Base-by-base conservation (phyloP, 306 rosid species). In the Cyamopsis tetragonoloba region DNA sequence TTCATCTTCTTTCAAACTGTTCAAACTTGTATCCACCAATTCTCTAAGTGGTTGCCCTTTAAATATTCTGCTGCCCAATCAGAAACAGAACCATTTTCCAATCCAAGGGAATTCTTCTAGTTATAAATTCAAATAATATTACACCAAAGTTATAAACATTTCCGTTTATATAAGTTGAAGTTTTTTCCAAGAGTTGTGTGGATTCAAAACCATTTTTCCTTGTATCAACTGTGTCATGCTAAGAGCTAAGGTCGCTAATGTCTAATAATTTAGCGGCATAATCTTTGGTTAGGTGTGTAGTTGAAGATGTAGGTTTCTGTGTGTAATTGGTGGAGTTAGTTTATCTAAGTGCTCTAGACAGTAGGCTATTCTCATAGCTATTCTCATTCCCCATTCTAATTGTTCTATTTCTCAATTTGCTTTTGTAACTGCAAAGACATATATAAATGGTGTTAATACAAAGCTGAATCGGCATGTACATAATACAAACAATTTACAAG, bases 351-450 rank as follows among this genome's bases (percentile, higher is more conserved):
- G 83, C 58, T 93, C 96, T n/a, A 93, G 78, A 69, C 96, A 89
- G 71, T 87, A 93, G 23, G 95, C 91, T 81, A 88, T 78, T 53
- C 97, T 97, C 98, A 93, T 89, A 0, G 96, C 96, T 83, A 89
- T 80, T 37, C 98, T 75, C 85, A 71, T 93, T 79, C 65, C 83
- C 97, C 98, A 88, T 71, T 93, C 95, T 77, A 89, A 76, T 44
- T 88, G 89, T 67, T 88, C 98, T 0, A 91, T 84, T 84, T 93
- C 98, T 86, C 79, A n/a, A n/a, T n/a, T n/a, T n/a, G n/a, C n/a
- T n/a, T n/a, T n/a, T n/a, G n/a, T 74, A 55, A 89, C 98, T 93
- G 89, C 80, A 80, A n/a, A 66, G 37, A 84, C 37, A 70, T 26
- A 38, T 19, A 83, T 27, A 9, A 26, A 56, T 7, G 4, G 14